Evolutionary conservation across 140 eudicot species (phyloP), one percentile per base, ranked within the genome.

Genomic region (Erigeron philadelphicus): DNA sequence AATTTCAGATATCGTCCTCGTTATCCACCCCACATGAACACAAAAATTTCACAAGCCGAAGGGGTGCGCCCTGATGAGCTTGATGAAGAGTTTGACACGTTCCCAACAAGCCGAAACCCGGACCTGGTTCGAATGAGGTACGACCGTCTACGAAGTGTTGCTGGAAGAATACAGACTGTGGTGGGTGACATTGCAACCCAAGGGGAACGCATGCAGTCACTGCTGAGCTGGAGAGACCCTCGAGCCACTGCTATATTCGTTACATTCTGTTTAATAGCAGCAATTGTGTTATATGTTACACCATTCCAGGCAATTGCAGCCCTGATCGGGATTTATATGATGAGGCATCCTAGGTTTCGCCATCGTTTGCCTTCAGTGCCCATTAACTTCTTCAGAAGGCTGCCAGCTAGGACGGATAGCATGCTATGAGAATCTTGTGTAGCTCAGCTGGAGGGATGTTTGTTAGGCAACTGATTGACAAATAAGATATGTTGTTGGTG

Each of bases 11-110:
- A 89, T 72, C 87, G 96, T 5, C 87, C 96, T 0, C 81, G 91
- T 84, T 89, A 89, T 54, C 96, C 96, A 17, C 96, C 96, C 11
- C 96, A 89, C 76, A 89, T 89, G 96, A 89, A 89, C 87, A 89
- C 90, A 7, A 89, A 84, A 76, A 75, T 87, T 61, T 89, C 96
- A 8, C 96, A 89, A 63, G 96, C 96, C 1, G 96, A 89, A 63
- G 84, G 85, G 19, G 86, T 83, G 47, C 87, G 82, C 71, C 96
- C 96, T 0, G 96, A 89, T 10, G 96, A 89, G 72, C 95, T 89
- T 2, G 96, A 89, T 4, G 96, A 89, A 53, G 96, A 89, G 40
- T 89, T 89, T 7, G 96, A 89, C 80, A 76, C 90, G 2, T 89
- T 89, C 59, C 96, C 96, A 0, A 89, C 96, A 0, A 86, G 91